Conservation (phyloP, 805 yeast genomes). For the Monosporozyma siamensis region DNA sequence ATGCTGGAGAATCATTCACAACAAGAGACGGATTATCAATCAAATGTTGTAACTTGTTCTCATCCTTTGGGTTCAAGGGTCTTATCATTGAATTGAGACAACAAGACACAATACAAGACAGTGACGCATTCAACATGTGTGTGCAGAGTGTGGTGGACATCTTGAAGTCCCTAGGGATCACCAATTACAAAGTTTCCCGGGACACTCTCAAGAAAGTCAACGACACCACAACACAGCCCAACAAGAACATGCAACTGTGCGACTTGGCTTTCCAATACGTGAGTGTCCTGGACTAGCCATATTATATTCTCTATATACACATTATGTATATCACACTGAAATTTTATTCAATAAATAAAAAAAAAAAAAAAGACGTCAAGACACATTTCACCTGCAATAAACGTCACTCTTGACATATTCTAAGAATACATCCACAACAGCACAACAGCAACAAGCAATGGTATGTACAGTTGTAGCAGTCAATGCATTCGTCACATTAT, state of each 20-base stretch:
- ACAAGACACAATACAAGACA: constrained; percentile 6
- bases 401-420: no score
- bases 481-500: no score
- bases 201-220: constrained; percentile 11
- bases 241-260: constrained; percentile 7
- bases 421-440: no score
- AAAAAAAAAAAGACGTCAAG: no score
- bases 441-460: not conserved
- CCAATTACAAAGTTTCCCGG: constrained; percentile 16
- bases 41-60: constrained; percentile 24
- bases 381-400: no score
- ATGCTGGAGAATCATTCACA: constrained; percentile 25
- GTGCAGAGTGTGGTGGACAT: constrained; percentile 12
- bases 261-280: constrained; percentile 27
- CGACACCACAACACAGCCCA: not conserved
- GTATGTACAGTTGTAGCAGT: no score
- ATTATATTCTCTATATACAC: no score
- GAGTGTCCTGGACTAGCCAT: constrained; percentile 21
- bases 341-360: not conserved
- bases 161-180: constrained; percentile 14
- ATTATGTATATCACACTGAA: no score
- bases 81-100: constrained; percentile 20
- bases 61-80: constrained; percentile 29
- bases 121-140: constrained; percentile 13
- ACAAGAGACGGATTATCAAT: constrained; percentile 14